These are phyloP conservation scores for Podospora fimiseda DNA, from an alignment of 495 filamentous ascomycete genomes.

Conservation along the genomic window DNA sequence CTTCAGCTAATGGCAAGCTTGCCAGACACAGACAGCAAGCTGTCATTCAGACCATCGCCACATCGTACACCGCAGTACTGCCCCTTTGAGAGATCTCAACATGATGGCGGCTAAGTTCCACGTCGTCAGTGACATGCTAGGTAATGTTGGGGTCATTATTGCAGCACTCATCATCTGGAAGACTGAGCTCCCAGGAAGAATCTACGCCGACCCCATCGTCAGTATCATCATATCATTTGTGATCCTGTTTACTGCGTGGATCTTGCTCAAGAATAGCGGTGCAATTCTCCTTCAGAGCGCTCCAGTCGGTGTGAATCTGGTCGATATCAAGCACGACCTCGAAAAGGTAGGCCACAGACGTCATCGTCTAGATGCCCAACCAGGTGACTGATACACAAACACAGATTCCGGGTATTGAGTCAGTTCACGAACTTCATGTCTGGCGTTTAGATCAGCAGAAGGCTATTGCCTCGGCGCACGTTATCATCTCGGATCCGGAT, in stretches of 20 bases:
- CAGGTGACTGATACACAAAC: no score
- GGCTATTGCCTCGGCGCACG: constrained; percentile 76
- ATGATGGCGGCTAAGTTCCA: constrained; percentile 92
- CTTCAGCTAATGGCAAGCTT: not conserved
- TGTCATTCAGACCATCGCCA: constrained; percentile 58
- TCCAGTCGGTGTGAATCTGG: constrained; percentile 65
- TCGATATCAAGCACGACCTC: constrained; percentile 86
- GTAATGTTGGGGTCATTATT: constrained; percentile 86
- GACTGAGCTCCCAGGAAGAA: constrained; percentile 43
- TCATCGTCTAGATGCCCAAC: no score
- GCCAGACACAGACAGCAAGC: constrained; percentile 46
- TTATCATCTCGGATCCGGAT: constrained; percentile 60
- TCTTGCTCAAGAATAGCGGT: constrained; percentile 81
- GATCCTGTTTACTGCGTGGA: constrained; percentile 79
- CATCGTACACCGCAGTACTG: constrained; percentile 14
- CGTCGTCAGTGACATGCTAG: constrained; percentile 84
- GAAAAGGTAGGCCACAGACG: no score
- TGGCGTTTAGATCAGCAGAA: constrained; percentile 93
- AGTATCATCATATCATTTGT: constrained; percentile 81
- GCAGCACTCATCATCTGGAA: constrained; percentile 84
- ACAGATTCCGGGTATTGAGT: constrained; percentile 67
- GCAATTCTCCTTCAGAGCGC: constrained; percentile 85
- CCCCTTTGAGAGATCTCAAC: constrained; percentile 59
- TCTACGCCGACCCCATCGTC: constrained; percentile 78
- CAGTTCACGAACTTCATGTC: constrained; percentile 86